phyloP scores from a whole-genome alignment of 2,329 filamentous ascomycete genomes.

The Ophiostoma australiae region DNA sequence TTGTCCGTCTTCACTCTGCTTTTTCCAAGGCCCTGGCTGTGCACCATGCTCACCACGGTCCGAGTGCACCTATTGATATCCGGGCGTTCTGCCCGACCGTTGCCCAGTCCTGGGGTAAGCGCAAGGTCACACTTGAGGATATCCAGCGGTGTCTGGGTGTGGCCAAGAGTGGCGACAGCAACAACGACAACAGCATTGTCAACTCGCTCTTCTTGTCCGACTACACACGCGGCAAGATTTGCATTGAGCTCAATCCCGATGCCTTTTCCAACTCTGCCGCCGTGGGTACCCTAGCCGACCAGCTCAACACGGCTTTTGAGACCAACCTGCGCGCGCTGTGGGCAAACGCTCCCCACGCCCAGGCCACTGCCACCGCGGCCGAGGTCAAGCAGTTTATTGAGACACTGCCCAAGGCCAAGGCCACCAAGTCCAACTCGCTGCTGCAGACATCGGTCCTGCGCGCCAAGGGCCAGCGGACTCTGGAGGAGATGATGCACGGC shows the following conservation, averaged over 20 bases:
- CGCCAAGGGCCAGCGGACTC: constrained; percentile 61
- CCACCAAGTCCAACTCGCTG: constrained; percentile 49
- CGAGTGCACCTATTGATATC: constrained; percentile 58
- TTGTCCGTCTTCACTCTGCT: constrained; percentile 59
- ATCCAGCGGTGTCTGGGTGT: constrained; percentile 63
- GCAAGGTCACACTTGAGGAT: constrained; percentile 60
- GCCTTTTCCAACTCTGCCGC: constrained; percentile 35
- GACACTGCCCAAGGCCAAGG: constrained; percentile 51
- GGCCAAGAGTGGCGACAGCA: constrained; percentile 31
- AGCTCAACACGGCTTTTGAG: constrained; percentile 52
- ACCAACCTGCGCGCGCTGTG: constrained; percentile 47
- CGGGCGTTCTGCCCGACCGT: constrained; percentile 56
- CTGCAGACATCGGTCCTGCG: constrained; percentile 53
- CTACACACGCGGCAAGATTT: constrained; percentile 44
- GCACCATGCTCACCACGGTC: constrained; percentile 65
- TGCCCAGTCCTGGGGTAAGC: constrained; percentile 67
- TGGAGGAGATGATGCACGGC: constrained; percentile 63
- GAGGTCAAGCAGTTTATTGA: constrained; percentile 48
- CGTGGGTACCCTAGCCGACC: constrained; percentile 41
- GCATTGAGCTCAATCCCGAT: constrained; percentile 50
- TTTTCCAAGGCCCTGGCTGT: constrained; percentile 65
- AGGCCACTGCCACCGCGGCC: constrained; percentile 23
- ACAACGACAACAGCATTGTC: neutral
- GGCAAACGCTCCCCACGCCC: constrained; percentile 30
- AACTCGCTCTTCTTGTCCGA: constrained; percentile 39